Evolutionary conservation across 768 basidiomycete genomes (phyloP).

Genomic region (Lactarius psammicola): DNA sequence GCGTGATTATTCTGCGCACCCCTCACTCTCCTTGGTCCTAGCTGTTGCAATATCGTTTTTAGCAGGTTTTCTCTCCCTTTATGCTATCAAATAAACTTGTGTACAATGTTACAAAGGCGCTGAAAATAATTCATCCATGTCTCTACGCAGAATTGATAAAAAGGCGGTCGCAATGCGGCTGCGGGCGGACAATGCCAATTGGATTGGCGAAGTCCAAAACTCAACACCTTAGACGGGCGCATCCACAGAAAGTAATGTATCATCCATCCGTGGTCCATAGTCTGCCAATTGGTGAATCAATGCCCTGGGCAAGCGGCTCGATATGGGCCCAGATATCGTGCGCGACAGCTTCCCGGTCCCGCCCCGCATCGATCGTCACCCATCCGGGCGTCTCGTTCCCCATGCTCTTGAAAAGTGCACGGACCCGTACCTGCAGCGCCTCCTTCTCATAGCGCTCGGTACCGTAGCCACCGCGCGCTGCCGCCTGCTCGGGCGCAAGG

Average conservation of each 20-base stretch:
- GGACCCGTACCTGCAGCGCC: slow-evolving; percentile 68
- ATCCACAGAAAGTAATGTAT: neutral
- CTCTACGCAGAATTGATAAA: neutral
- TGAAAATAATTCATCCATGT: slow-evolving; percentile 14
- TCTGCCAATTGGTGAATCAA: slow-evolving; percentile 44
- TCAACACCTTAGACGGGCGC: neutral
- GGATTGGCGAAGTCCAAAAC: neutral
- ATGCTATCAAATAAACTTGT: slow-evolving; percentile 24
- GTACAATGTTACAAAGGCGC: slow-evolving; percentile 21
- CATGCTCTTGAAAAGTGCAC: slow-evolving; percentile 57
- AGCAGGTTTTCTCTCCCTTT: slow-evolving; percentile 20
- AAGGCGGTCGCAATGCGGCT: neutral
- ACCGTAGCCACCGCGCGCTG: slow-evolving; percentile 75
- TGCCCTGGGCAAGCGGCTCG: slow-evolving; percentile 42
- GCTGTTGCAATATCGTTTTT: slow-evolving; percentile 17
- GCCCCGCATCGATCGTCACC: slow-evolving; percentile 60
- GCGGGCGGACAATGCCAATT: neutral
- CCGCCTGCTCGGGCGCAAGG: slow-evolving; percentile 67
- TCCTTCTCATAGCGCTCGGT: slow-evolving; percentile 84
- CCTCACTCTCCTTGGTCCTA: slow-evolving; percentile 11
- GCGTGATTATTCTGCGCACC: slow-evolving; percentile 15
- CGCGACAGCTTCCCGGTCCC: slow-evolving; percentile 48
- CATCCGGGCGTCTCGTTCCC: slow-evolving; percentile 43
- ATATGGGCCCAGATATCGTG: slow-evolving; percentile 56
- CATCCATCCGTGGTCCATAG: slow-evolving; percentile 57